These are phyloP conservation scores for Colletotrichum sp. DNA, from an alignment of 2,329 filamentous ascomycete species.

Conservation along the genomic window DNA sequence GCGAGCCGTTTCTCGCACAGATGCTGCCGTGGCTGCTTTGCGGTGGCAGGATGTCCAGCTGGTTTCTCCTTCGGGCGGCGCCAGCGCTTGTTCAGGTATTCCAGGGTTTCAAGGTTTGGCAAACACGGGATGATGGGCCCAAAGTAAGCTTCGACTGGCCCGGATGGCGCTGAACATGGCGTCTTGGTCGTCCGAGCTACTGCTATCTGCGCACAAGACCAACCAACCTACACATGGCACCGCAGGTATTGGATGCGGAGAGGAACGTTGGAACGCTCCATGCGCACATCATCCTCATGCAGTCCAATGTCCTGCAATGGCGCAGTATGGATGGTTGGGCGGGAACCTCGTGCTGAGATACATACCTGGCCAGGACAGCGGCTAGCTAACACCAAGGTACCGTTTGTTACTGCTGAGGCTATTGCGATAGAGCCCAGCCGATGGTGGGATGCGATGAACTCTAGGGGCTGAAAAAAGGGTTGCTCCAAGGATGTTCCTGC, in stretches of 20 bases:
- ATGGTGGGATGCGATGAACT: constrained; percentile 8
- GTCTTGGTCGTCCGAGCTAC: background rate
- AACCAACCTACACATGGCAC: background rate
- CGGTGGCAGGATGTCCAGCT: constrained; percentile 1
- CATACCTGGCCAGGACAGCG: background rate
- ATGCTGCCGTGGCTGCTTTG: background rate
- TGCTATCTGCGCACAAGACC: background rate
- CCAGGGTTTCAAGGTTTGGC: background rate
- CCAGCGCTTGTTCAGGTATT: background rate
- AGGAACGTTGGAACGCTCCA: background rate
- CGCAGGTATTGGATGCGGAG: background rate
- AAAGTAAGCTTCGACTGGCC: background rate
- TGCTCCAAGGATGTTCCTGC: constrained; percentile 13
- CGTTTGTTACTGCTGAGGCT: background rate
- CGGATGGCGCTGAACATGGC: background rate
- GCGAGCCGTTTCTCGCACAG: constrained; percentile 3
- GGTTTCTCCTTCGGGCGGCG: background rate
- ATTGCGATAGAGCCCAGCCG: background rate
- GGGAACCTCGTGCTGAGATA: background rate
- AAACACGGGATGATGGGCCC: background rate
- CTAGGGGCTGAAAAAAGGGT: constrained; percentile 13
- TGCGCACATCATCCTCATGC: background rate
- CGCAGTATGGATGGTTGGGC: background rate
- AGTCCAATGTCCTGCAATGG: background rate
- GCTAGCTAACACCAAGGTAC: constrained; percentile 4